These are phyloP conservation scores for Aspergillaceae sp. DNA, from an alignment of 2,329 filamentous ascomycete genomes.

Conservation along the genomic window DNA sequence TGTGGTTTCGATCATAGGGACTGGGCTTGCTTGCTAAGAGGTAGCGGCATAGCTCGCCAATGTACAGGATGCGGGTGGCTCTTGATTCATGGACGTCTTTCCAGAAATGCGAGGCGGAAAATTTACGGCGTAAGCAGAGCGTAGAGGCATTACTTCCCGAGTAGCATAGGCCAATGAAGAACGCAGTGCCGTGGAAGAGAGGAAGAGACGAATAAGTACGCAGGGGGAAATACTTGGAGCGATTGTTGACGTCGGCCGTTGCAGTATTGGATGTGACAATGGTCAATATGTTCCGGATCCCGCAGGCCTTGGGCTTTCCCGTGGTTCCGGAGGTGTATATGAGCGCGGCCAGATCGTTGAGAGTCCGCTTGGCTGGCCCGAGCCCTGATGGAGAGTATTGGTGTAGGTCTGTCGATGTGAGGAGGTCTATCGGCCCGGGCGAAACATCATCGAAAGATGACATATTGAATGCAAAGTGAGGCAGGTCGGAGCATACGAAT, in stretches of 20 bases:
- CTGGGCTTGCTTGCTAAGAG: slow-evolving; percentile 38
- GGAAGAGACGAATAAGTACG: slow-evolving; percentile 42
- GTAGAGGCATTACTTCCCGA: slow-evolving; percentile 34
- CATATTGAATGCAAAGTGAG: slow-evolving; percentile 31
- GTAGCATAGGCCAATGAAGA: slow-evolving; percentile 38
- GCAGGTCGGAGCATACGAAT: slow-evolving; percentile 24
- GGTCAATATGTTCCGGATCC: slow-evolving; percentile 32
- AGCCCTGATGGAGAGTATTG: slow-evolving; percentile 17
- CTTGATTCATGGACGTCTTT: slow-evolving; percentile 36
- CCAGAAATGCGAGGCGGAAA: slow-evolving; percentile 40
- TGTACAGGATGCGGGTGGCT: slow-evolving; percentile 39
- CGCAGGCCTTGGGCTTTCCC: slow-evolving; percentile 40
- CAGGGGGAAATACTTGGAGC: slow-evolving; percentile 36
- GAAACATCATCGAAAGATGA: slow-evolving; percentile 27
- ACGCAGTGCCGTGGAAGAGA: slow-evolving; percentile 43
- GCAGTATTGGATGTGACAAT: slow-evolving; percentile 30
- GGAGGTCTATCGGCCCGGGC: slow-evolving; percentile 13
- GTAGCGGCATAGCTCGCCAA: slow-evolving; percentile 44
- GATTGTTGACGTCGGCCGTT: slow-evolving; percentile 28
- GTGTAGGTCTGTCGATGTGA: slow-evolving; percentile 19
- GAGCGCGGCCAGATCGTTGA: slow-evolving; percentile 29
- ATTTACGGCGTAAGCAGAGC: slow-evolving; percentile 38
- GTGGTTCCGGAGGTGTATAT: slow-evolving; percentile 45
- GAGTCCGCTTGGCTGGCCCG: slow-evolving; percentile 23
- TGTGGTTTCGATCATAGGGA: slow-evolving; percentile 38